Evolutionary conservation across 1,139 yeast genomes (phyloP).

Genomic region (Trichomonascaceae sp.): DNA sequence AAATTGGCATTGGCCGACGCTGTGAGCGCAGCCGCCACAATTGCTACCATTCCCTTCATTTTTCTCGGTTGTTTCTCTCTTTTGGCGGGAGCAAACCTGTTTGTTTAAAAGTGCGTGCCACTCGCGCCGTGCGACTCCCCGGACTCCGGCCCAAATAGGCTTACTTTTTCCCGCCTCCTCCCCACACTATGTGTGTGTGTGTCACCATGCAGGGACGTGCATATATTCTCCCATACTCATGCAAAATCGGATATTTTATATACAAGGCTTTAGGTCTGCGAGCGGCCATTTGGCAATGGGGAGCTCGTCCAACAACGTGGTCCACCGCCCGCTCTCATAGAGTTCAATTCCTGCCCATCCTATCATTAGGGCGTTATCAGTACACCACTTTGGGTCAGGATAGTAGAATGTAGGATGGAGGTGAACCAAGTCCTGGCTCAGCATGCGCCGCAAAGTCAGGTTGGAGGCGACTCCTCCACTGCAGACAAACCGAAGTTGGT

Average conservation of each 20-base stretch:
- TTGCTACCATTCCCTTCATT: too few relatives aligned
- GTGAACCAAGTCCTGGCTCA: slow-evolving; percentile 21
- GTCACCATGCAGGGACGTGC: too few relatives aligned
- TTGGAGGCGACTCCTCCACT: slow-evolving; percentile 96
- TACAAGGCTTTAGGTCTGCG: too few relatives aligned
- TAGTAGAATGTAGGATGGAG: slow-evolving; percentile 33
- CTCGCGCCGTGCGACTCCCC: too few relatives aligned
- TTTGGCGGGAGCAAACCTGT: too few relatives aligned
- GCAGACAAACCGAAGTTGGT: slow-evolving; percentile 49
- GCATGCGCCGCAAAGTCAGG: slow-evolving; percentile 37
- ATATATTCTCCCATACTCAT: too few relatives aligned
- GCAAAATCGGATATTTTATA: too few relatives aligned
- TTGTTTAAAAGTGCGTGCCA: too few relatives aligned
- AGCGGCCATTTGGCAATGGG: slow-evolving; percentile 12
- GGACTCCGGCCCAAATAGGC: too few relatives aligned
- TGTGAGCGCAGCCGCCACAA: not conserved
- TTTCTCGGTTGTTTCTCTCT: too few relatives aligned
- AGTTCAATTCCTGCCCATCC: slow-evolving; percentile 95
- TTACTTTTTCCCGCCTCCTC: too few relatives aligned
- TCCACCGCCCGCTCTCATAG: slow-evolving; percentile 35
- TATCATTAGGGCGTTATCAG: slow-evolving; percentile 94
- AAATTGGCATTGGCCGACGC: not conserved
- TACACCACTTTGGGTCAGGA: slow-evolving; percentile 64
- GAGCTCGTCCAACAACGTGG: slow-evolving; percentile 29
- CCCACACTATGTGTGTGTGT: too few relatives aligned